Evolutionary conservation across 345 rosid species (phyloP).

Genomic region (Eucalyptus dawsonii): DNA sequence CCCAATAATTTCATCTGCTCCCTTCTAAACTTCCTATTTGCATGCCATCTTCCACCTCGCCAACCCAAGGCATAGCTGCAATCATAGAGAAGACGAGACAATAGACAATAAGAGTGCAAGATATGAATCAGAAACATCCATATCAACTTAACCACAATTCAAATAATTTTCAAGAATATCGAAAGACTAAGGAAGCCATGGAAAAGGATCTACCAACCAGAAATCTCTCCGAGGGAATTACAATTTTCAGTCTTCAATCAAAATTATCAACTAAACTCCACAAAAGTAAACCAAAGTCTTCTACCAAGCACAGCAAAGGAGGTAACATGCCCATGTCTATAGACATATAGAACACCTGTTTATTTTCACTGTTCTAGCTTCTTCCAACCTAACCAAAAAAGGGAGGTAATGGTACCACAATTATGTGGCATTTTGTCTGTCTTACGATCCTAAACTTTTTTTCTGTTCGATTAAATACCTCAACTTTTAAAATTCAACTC

Average conservation of each 20-base stretch:
- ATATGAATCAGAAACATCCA: background rate
- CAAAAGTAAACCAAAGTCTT: background rate
- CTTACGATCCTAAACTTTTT: background rate
- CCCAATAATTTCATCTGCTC: constrained; percentile 78
- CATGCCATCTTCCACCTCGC: constrained; percentile 93
- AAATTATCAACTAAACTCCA: background rate
- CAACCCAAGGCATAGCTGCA: constrained; percentile 88
- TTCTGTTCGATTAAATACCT: background rate
- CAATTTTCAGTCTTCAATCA: background rate
- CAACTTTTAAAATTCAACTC: background rate
- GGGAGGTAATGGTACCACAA: background rate
- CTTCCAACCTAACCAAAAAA: background rate
- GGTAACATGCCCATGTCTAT: background rate
- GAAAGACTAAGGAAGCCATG: background rate
- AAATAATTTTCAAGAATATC: background rate
- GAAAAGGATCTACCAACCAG: background rate
- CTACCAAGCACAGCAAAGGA: background rate
- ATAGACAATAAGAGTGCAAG: background rate
- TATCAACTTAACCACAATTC: background rate
- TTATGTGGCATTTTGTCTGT: background rate
- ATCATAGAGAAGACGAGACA: background rate
- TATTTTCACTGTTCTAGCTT: background rate
- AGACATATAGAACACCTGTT: background rate
- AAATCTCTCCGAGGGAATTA: background rate
- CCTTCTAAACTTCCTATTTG: constrained; percentile 62